These are phyloP conservation scores for Tremella mesenterica DNA, from an alignment of 768 basidiomycete genomes.

Conservation along the genomic window DNA sequence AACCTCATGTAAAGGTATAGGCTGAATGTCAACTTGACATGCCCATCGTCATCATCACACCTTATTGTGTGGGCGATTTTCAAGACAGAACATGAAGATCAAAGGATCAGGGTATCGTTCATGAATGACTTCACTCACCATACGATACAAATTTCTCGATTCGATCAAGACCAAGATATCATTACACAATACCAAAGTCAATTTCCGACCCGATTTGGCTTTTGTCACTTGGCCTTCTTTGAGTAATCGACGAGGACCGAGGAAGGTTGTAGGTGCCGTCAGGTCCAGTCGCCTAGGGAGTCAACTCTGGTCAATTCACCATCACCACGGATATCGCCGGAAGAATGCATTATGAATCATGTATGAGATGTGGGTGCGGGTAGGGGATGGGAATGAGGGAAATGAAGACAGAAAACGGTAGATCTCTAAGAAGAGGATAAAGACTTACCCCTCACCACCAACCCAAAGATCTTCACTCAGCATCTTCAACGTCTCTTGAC, in stretches of 20 bases:
- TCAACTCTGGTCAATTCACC: too few relatives aligned
- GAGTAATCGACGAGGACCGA: constrained; percentile 70
- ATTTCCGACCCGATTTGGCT: constrained; percentile 69
- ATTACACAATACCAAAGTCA: constrained; percentile 72
- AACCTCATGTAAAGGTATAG: constrained; percentile 49
- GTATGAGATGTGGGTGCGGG: too few relatives aligned
- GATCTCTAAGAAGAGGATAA: too few relatives aligned
- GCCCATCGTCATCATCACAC: too few relatives aligned
- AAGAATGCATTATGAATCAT: too few relatives aligned
- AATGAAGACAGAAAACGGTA: too few relatives aligned
- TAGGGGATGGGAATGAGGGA: too few relatives aligned
- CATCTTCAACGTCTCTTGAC: constrained; percentile 60
- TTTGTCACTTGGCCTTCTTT: constrained; percentile 72
- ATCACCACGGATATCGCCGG: not conserved
- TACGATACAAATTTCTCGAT: constrained; percentile 64
- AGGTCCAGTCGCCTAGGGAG: constrained; percentile 83
- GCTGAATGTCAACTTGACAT: constrained; percentile 52
- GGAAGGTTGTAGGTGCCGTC: constrained; percentile 76
- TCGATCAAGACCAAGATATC: constrained; percentile 84
- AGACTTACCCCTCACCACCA: constrained; percentile 66
- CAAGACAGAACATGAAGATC: not conserved
- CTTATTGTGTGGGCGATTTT: not conserved
- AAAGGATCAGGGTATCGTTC: not conserved
- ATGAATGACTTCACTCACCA: constrained; percentile 52
- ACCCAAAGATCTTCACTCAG: constrained; percentile 80